Evolutionary conservation across 2,329 filamentous ascomycete genomes (phyloP).

Genomic region (Massarina eburnea): DNA sequence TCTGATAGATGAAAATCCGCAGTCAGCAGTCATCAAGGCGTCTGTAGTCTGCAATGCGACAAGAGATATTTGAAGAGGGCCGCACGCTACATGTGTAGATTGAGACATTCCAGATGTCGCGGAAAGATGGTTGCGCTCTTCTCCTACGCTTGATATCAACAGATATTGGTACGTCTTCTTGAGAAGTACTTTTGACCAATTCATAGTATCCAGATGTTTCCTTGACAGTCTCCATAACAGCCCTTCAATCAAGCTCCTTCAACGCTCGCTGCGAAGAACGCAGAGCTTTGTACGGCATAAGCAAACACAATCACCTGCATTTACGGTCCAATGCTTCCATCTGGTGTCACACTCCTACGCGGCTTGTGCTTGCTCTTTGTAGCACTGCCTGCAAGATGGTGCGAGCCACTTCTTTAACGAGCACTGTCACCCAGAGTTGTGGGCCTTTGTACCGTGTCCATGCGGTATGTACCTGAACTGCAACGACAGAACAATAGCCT

Average conservation of each 20-base stretch:
- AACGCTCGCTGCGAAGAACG: background rate
- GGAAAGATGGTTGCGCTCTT: background rate
- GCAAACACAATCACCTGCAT: conserved; percentile 12
- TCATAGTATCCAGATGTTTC: too few relatives aligned
- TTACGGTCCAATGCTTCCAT: background rate
- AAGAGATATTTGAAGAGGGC: background rate
- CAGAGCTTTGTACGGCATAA: conserved; percentile 12
- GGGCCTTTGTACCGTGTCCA: conserved; percentile 3
- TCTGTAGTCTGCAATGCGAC: background rate
- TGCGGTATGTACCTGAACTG: background rate
- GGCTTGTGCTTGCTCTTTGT: background rate
- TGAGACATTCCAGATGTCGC: background rate
- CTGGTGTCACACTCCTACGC: background rate
- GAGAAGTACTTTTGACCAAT: too few relatives aligned
- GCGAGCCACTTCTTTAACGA: conserved; percentile 13
- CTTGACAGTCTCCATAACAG: background rate
- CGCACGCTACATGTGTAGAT: background rate
- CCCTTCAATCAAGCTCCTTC: background rate
- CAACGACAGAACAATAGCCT: background rate
- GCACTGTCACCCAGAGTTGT: conserved; percentile 13
- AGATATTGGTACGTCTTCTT: too few relatives aligned
- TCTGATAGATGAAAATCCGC: background rate
- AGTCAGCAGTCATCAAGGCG: background rate
- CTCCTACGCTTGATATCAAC: too few relatives aligned
- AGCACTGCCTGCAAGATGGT: background rate